Base-by-base conservation (phyloP, 1,139 yeast species). In the Casaregolazyma suthepensis region DNA sequence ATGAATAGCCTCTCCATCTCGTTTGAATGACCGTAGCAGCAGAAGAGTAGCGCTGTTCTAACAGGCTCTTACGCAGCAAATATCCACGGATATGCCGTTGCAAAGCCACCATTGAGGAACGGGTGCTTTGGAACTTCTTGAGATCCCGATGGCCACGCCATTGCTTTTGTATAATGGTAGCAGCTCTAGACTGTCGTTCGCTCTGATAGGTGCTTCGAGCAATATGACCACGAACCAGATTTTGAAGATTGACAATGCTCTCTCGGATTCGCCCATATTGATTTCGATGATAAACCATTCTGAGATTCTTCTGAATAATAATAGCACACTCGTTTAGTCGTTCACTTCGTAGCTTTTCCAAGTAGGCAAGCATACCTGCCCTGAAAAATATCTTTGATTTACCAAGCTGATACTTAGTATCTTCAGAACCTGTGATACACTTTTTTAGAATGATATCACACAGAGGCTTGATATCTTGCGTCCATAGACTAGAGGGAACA, bases 321-420 rank as follows among this genome's bases (percentile, higher is more conserved):
- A 83, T 83, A 2, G 96, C 96, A 52, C 96, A 85, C 54, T 74
- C 79, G 66, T 80, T 80, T 59, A 90, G 79, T 63, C 89, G 87
- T 61, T 85, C 89, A 23, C 89, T 74, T 69, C 98, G 83, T 63
- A 86, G 73, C 61, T 89, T 89, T 72, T 93, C 99, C 35, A 94
- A 74, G 54, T 82, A 81, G 1, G 97, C 99, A 52, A 94, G 75
- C 59, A 93, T 90, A 53, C 99, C 99, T 63, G 96, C 94, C 61
- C 94, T 83, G 77, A 93, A 90, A 67, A 94, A 94, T 29, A 94
- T 77, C 70, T 94, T 94, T 1, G 96, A 87, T 55, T 75, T 75
- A 54, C 87, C 87, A 59, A 88, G 76, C 71, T 93, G 98, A 68
- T 85, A 91, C 64, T 86, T 87, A 15, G 40, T 35, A 51, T 76